Evolutionary conservation across 2,329 filamentous ascomycete species (phyloP), one percentile per base, ranked within the genome.

Genomic region (Dissoconium aciculare): DNA sequence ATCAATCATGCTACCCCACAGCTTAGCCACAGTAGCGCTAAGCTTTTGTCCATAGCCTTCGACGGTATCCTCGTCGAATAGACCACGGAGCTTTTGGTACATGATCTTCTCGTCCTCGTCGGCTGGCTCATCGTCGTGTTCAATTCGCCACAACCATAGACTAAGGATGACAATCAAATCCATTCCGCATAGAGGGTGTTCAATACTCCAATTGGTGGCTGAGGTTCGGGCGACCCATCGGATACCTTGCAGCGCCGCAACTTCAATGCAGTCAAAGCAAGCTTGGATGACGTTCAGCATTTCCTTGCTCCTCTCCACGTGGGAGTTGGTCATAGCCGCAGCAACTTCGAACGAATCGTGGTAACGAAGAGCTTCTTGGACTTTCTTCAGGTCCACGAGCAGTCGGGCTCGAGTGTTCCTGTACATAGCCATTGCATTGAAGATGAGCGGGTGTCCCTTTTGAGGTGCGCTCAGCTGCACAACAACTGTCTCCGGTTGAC

Each of bases 271-370:
- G 57, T 91, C 83, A 58, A 89, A 95, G 62, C 89, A 95, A 57
- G 91, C 83, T 51, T 95, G 78, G 39, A 98, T 92, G 47, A 95
- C 85, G 61, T 93, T 92, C 65, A 94, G 80, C 87, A 95, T 95
- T 58, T 95, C 87, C 49, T 79, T 75, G 12, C 84, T 92, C 43
- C 89, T 78, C 69, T 89, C 89, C 43, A 98, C 85, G 55, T 81
- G 83, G 29, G 87, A 85, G 43, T 83, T 78, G 5, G 84, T 91
- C 89, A 98, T 98, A 39, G 85, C 84, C 27, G 82, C 85, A 12
- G 85, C 89, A 36, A 98, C 87, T 57, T 98, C 89, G 51, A 92
- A 95, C 1, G 85, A 82, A 46, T 94, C 87, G 56, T 98, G 89
- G 56, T 95, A 95, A 34, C 89, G 80, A 35, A 98, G 69, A 14